Base-by-base conservation (phyloP, 208 protist species). In the Trypanosomatidae sp. region DNA sequence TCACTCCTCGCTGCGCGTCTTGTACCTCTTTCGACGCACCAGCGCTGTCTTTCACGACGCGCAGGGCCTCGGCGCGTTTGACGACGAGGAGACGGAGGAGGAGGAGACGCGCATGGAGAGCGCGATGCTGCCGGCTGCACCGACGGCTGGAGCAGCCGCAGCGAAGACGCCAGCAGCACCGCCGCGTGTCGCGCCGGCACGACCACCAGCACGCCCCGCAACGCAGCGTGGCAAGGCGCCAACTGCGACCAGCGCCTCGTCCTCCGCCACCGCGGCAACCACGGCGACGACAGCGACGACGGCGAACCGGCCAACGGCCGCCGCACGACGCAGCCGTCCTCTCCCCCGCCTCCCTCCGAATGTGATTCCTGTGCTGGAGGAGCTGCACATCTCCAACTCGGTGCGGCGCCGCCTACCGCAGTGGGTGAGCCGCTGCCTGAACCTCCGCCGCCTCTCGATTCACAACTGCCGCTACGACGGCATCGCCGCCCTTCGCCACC, bases 61-160 rank as follows among this genome's bases (percentile, higher is more conserved):
- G 2, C 10, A 8, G 1, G 19, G 19, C 36, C 3, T 43, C 13
- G 5, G 28, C 17, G 3, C 13, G 28, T 62, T 60, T 2, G 76
- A 80, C 3, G 76, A 80, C n/a, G 76, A 80, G 41, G 76, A 80
- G 76, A 39, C 62, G 30, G 76, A 80, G 66, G 76, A 80, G 44
- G 76, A 74, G 25, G 59, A 66, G 36, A n/a, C n/a, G n/a, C n/a
- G n/a, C n/a, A n/a, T n/a, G n/a, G n/a, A n/a, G n/a, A n/a, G n/a
- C n/a, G n/a, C n/a, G n/a, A n/a, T n/a, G n/a, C n/a, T n/a, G n/a
- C n/a, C n/a, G n/a, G n/a, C n/a, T n/a, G n/a, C n/a, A n/a, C n/a
- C n/a, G n/a, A n/a, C n/a, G n/a, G n/a, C n/a, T n/a, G n/a, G n/a
- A n/a, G n/a, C n/a, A n/a, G n/a, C n/a, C n/a, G n/a, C n/a, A n/a